Conservation (phyloP, 1,284 basidiomycete genomes). For the Veloboletus limbatus region DNA sequence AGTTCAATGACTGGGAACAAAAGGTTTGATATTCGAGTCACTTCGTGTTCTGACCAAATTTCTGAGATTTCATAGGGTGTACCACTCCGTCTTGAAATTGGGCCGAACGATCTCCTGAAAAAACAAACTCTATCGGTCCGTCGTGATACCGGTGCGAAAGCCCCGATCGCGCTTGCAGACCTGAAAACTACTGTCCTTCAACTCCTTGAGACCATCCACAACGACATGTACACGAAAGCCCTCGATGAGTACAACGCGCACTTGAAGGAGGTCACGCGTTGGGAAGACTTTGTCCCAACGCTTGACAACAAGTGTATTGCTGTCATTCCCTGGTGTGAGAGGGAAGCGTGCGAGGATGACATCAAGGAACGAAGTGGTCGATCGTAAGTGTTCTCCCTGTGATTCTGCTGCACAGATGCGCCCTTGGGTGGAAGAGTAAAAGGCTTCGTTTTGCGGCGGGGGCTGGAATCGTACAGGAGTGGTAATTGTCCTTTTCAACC, state of each 20-base stretch:
- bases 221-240: constrained; percentile 84
- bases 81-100: constrained; percentile 94
- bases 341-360: constrained; percentile 92
- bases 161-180: constrained; percentile 66
- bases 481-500: constrained; percentile 13
- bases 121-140: constrained; percentile 83
- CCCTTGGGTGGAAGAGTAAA: neutral
- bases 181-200: constrained; percentile 57
- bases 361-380: constrained; percentile 93
- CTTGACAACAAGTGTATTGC: constrained; percentile 89
- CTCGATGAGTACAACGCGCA: constrained; percentile 74
- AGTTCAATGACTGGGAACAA: constrained; percentile 99
- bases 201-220: constrained; percentile 86
- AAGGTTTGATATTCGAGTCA: constrained; percentile 50
- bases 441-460: neutral
- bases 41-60: neutral
- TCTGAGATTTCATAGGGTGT: constrained; percentile 66
- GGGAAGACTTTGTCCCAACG: constrained; percentile 90
- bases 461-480: neutral
- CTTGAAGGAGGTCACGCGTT: constrained; percentile 75
- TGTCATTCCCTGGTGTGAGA: constrained; percentile 97
- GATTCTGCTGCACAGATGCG: constrained; percentile 2
- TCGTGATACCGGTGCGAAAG: constrained; percentile 83
- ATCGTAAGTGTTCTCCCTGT: constrained; percentile 63
- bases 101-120: constrained; percentile 89